Conservation (phyloP, 805 yeast species). For the Phaffomyces antillensis region DNA sequence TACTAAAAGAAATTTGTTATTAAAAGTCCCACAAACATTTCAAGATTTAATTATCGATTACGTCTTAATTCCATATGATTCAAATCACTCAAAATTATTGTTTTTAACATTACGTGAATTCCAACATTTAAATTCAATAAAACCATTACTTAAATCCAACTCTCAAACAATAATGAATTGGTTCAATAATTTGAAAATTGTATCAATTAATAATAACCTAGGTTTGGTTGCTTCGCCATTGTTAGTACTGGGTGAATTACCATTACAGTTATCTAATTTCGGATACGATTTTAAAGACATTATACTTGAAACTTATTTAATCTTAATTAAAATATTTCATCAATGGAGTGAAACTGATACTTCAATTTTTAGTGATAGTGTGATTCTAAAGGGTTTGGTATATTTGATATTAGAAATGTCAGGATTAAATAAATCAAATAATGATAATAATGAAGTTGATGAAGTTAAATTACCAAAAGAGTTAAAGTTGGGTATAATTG, state of each 20-base stretch:
- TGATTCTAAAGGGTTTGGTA: conserved; percentile 8
- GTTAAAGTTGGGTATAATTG: neutral
- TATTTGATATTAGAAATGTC: conserved; percentile 6
- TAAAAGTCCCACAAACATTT: conserved; percentile 43
- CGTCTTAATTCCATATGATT: conserved; percentile 31
- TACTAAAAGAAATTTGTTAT: conserved; percentile 40
- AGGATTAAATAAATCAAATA: too few species aligned
- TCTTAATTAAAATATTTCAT: conserved; percentile 5
- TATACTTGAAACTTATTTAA: conserved; percentile 5
- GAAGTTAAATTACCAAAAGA: too few species aligned
- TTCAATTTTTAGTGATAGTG: conserved; percentile 2
- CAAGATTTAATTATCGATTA: conserved; percentile 44
- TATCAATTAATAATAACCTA: conserved; percentile 41
- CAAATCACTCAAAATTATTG: conserved; percentile 39
- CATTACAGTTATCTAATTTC: conserved; percentile 2
- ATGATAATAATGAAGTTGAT: neutral
- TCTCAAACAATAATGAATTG: neutral
- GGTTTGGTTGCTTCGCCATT: conserved; percentile 46
- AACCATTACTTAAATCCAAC: conserved; percentile 2
- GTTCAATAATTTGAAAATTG: conserved; percentile 13
- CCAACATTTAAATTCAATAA: conserved; percentile 17
- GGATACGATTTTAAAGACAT: conserved; percentile 1
- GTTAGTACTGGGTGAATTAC: conserved; percentile 6
- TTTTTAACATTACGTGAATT: conserved; percentile 42
- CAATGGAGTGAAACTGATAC: neutral